Evolutionary conservation across 495 filamentous ascomycete genomes (phyloP).

Genomic region (Penicillium simplicissimum): DNA sequence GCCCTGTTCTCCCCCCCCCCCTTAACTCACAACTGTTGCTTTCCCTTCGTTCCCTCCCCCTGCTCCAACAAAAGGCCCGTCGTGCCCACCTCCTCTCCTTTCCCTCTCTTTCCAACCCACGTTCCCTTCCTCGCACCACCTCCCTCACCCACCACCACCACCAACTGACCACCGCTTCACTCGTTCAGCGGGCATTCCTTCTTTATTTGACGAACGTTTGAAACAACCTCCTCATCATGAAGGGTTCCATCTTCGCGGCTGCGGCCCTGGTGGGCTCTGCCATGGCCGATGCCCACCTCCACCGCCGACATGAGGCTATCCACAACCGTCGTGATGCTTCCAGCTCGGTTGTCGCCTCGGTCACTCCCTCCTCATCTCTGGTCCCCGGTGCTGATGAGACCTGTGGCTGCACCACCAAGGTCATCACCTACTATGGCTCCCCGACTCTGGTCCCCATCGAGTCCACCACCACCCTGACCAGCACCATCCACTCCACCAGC

Average conservation of each 20-base stretch:
- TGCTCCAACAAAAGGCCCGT: slow-evolving; percentile 50
- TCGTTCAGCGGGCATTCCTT: slow-evolving; percentile 96
- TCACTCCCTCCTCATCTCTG: slow-evolving; percentile 36
- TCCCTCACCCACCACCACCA: slow-evolving; percentile 46
- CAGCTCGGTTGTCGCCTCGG: slow-evolving; percentile 7
- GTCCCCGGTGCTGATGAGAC: slow-evolving; percentile 37
- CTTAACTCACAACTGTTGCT: slow-evolving; percentile 43
- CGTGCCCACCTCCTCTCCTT: slow-evolving; percentile 45
- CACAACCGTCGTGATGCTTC: slow-evolving; percentile 48
- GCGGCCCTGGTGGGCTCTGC: slow-evolving; percentile 66
- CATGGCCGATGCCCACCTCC: slow-evolving; percentile 58
- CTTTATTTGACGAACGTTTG: slow-evolving; percentile 27
- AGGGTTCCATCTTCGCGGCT: slow-evolving; percentile 64
- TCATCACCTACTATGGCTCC: slow-evolving; percentile 59
- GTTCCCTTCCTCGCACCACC: slow-evolving; percentile 40
- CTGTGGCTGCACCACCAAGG: slow-evolving; percentile 71
- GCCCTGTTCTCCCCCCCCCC: slow-evolving; percentile 28
- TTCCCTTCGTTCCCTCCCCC: slow-evolving; percentile 32
- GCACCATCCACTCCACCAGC: slow-evolving; percentile 43
- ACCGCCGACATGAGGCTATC: slow-evolving; percentile 61
- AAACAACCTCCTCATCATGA: slow-evolving; percentile 56
- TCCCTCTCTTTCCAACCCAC: slow-evolving; percentile 30
- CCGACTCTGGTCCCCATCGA: slow-evolving; percentile 47
- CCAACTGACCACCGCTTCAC: slow-evolving; percentile 81
- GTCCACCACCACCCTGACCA: slow-evolving; percentile 31